These are phyloP conservation scores for Solanum ossicruentum DNA, from an alignment of 257 asterid genomes.

Conservation along the genomic window DNA sequence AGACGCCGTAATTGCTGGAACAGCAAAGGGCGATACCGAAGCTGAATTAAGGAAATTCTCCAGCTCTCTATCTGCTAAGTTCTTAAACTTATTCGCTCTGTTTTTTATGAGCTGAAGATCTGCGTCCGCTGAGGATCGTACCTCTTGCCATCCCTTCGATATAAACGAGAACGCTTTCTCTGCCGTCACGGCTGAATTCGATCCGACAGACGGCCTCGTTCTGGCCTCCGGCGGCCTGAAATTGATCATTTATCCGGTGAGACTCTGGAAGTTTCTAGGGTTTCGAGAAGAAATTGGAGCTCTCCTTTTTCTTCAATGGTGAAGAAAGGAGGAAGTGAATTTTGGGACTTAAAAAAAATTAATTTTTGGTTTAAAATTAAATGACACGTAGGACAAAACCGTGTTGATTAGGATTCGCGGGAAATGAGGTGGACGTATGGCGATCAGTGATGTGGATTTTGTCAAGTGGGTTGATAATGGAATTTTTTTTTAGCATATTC, in stretches of 20 bases:
- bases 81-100: conserved; percentile 71
- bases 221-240: conserved; percentile 59
- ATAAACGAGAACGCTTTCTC: conserved; percentile 88
- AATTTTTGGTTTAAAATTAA: background rate
- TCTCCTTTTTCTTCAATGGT: background rate
- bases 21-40: conserved; percentile 57
- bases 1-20: conserved; percentile 65
- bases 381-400: conserved; percentile 7
- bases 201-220: conserved; percentile 22
- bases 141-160: conserved; percentile 96
- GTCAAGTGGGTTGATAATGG: conserved; percentile 11
- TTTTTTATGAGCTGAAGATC: conserved; percentile 75
- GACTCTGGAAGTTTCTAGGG: background rate
- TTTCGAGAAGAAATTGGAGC: background rate
- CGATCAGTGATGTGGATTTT: conserved; percentile 13
- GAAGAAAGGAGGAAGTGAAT: background rate
- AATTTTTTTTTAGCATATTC: background rate
- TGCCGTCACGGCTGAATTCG: conserved; percentile 54
- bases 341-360: background rate
- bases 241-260: conserved; percentile 14
- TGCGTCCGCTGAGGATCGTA: conserved; percentile 93
- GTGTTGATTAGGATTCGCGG: conserved; percentile 8
- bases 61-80: conserved; percentile 64
- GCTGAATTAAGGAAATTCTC: conserved; percentile 91
- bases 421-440: background rate